These are phyloP conservation scores for Teunomyces barrocoloradensis DNA, from an alignment of 805 yeast species.

Conservation along the genomic window DNA sequence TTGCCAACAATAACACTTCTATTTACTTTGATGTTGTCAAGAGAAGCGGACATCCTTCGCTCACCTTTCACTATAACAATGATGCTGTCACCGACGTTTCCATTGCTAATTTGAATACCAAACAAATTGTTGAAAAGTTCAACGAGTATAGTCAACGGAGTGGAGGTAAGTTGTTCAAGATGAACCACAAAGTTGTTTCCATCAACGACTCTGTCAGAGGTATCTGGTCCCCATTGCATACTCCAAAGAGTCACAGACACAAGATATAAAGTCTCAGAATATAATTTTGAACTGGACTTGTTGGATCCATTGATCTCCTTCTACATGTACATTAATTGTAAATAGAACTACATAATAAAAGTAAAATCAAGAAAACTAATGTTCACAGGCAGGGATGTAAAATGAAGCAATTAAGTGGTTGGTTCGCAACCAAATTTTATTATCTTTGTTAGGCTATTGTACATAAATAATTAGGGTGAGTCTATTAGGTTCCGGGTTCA, in stretches of 20 bases:
- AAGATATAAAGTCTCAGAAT: constrained; percentile 23
- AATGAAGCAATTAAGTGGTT: neutral
- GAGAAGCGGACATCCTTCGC: constrained; percentile 81
- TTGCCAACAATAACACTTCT: constrained; percentile 62
- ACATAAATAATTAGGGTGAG: neutral
- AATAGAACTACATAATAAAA: constrained; percentile 1
- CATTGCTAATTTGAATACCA: constrained; percentile 66
- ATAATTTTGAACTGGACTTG: neutral
- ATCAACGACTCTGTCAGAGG: constrained; percentile 87
- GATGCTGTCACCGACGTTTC: constrained; percentile 51
- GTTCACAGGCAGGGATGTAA: neutral
- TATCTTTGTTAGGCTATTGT: neutral
- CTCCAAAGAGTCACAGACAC: constrained; percentile 41
- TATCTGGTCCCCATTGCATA: constrained; percentile 95
- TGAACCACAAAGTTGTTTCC: constrained; percentile 72
- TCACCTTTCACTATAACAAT: constrained; percentile 37
- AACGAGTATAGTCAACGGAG: constrained; percentile 62
- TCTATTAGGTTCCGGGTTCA: neutral
- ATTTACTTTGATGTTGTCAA: constrained; percentile 70
- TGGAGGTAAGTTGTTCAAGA: constrained; percentile 65
- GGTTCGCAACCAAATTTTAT: neutral
- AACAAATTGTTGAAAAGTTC: constrained; percentile 63
- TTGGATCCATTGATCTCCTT: neutral
- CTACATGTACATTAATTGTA: constrained; percentile 2
- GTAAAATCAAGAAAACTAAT: neutral